Evolutionary conservation across 768 basidiomycete genomes (phyloP).

Genomic region (Trametes meyenii): DNA sequence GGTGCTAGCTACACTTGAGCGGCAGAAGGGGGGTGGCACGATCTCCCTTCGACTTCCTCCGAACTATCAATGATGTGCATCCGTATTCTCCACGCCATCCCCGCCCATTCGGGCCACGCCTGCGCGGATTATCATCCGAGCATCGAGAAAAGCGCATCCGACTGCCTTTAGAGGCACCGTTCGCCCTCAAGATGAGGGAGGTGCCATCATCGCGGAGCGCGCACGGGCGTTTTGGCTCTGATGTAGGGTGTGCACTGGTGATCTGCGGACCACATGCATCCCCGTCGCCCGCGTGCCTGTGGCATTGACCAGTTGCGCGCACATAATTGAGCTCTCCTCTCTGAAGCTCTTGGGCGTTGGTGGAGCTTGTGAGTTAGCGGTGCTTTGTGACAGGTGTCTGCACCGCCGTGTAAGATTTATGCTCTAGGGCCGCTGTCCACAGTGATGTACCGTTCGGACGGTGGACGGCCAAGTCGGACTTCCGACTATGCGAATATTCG

Average conservation of each 20-base stretch:
- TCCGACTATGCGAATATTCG: too few species aligned
- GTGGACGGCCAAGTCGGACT: too few species aligned
- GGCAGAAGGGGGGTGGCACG: not conserved
- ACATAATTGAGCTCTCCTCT: not conserved
- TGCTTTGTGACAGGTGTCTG: not conserved
- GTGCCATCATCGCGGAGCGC: not conserved
- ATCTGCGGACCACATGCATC: conserved; percentile 13
- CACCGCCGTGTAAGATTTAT: not conserved
- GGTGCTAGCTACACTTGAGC: not conserved
- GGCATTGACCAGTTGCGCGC: conserved; percentile 1
- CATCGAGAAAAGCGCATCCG: not conserved
- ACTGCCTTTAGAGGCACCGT: not conserved
- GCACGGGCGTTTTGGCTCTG: not conserved
- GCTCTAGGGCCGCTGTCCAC: not conserved
- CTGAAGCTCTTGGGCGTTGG: conserved; percentile 3
- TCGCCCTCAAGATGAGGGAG: too few species aligned
- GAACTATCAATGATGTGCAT: conserved; percentile 8
- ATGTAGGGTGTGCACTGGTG: conserved; percentile 6
- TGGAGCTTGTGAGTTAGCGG: conserved; percentile 8
- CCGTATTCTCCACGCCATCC: not conserved
- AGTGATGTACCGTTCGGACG: too few species aligned
- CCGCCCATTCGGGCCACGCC: not conserved
- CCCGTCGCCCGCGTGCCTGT: conserved; percentile 12
- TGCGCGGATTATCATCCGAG: not conserved
- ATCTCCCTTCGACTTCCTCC: conserved; percentile 5